Evolutionary conservation across 495 filamentous ascomycete species (phyloP), one percentile per base, ranked within the genome.

Genomic region (Aspergillus baeticus): DNA sequence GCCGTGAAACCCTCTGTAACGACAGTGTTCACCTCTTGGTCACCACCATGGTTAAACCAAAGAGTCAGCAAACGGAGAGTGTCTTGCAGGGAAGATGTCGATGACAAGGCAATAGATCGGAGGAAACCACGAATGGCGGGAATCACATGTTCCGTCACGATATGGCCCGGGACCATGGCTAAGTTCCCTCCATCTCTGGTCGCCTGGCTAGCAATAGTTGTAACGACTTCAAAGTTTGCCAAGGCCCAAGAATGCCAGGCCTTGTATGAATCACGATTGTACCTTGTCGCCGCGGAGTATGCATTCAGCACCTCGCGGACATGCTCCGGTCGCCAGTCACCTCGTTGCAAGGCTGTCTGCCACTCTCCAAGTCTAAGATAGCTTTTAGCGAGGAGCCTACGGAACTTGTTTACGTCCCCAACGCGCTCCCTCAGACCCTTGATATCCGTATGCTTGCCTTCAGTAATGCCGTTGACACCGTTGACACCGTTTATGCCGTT

Each of bases 161-260:
- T 83, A 18, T 82, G 74, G 8, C 77, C 76, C 31, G 82, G 84
- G 14, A 89, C 72, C 61, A 77, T 68, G 29, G 78, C 69, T 11
- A 73, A 63, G n/a, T 61, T 59, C 11, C 64, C 57, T 23, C 67
- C 67, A 44, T 88, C 85, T 13, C 81, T 78, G 59, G 84, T 87
- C 10, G 77, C 76, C 43, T 85, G 73, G 22, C 82, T 80, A 17
- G 82, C 80, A 54, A 93, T 79, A 2, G 87, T 82, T 51, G 90
- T 96, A 22, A 98, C 92, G 37, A 98, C 92, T 69, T 99, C 93
- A 64, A 98, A 99, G 68, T 99, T 99, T 15, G 95, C 94, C 38
- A 98, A 75, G n/a, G 94, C 94, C 94, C 95, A 99, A 3, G 94
- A 86, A 69, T 99, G 94, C 94, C 94, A 99, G 17, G 94, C 94